Evolutionary conservation across 768 basidiomycete genomes (phyloP).

Genomic region (Brasilioporus rufonigricans): DNA sequence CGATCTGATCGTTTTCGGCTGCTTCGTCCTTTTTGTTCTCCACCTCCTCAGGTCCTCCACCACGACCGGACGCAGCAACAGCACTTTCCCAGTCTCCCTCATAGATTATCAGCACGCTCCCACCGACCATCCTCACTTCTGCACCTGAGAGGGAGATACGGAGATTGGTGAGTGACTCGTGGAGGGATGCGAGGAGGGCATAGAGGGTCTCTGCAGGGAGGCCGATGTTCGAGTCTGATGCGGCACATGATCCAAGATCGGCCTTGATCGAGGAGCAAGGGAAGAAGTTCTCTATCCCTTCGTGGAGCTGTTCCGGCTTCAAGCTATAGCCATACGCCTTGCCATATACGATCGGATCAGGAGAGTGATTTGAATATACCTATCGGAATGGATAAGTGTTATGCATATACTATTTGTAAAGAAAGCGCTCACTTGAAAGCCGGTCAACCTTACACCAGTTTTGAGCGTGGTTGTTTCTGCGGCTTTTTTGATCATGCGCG

Average conservation of each 20-base stretch:
- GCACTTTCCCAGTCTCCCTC: constrained; percentile 55
- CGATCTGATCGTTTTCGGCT: constrained; percentile 40
- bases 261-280: constrained; percentile 40
- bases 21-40: constrained; percentile 38
- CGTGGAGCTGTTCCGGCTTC: constrained; percentile 61
- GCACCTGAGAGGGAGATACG: constrained; percentile 45
- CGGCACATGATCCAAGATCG: neutral
- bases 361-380: constrained; percentile 69
- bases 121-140: constrained; percentile 80
- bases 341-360: constrained; percentile 57
- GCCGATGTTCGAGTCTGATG: constrained; percentile 36
- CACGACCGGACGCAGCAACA: constrained; percentile 29
- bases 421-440: constrained; percentile 74
- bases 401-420: neutral
- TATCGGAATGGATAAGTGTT: constrained; percentile 26
- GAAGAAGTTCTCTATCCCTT: constrained; percentile 81
- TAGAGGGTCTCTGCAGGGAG: constrained; percentile 55
- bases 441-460: constrained; percentile 82
- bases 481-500: constrained; percentile 73
- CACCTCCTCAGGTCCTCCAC: constrained; percentile 30
- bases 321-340: constrained; percentile 81
- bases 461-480: constrained; percentile 66
- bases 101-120: constrained; percentile 80
- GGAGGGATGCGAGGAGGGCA: constrained; percentile 55
- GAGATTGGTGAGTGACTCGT: constrained; percentile 52